These are phyloP conservation scores for Emergomyces pasteurianus DNA, from an alignment of 2,329 filamentous ascomycete species.

Conservation along the genomic window DNA sequence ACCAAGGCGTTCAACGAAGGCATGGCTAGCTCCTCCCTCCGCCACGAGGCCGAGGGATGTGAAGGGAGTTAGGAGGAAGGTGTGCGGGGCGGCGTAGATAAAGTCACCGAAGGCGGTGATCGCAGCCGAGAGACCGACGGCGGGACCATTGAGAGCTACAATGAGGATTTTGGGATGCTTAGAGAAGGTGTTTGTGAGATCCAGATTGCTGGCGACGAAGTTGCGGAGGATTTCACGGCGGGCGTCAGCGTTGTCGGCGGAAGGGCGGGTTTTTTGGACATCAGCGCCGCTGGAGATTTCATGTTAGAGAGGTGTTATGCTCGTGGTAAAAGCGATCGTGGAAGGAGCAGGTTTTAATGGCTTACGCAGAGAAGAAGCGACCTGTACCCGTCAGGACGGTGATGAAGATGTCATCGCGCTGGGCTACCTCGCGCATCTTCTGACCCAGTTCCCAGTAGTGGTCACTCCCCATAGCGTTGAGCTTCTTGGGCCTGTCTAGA, in stretches of 20 bases:
- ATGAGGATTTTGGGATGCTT: slow-evolving; percentile 89
- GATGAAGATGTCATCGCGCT: slow-evolving; percentile 66
- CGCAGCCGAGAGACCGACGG: slow-evolving; percentile 76
- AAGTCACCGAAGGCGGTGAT: slow-evolving; percentile 79
- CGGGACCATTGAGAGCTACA: slow-evolving; percentile 82
- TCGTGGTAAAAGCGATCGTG: neutral
- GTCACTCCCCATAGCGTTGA: slow-evolving; percentile 63
- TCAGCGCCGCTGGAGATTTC: slow-evolving; percentile 57
- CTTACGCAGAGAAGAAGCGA: slow-evolving; percentile 75
- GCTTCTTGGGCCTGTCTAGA: slow-evolving; percentile 72
- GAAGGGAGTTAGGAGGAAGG: slow-evolving; percentile 87
- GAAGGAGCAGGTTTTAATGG: slow-evolving; percentile 1
- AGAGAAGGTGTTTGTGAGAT: slow-evolving; percentile 82
- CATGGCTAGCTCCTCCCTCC: slow-evolving; percentile 70
- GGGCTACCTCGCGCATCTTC: slow-evolving; percentile 64
- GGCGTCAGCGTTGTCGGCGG: slow-evolving; percentile 30
- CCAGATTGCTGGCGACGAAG: slow-evolving; percentile 79
- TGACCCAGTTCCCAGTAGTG: slow-evolving; percentile 69
- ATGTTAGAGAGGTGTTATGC: neutral
- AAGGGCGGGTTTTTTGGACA: slow-evolving; percentile 46
- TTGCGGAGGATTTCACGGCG: slow-evolving; percentile 51
- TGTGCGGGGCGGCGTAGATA: slow-evolving; percentile 69
- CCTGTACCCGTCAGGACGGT: slow-evolving; percentile 78
- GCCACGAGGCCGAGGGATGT: slow-evolving; percentile 78
- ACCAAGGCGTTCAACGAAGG: slow-evolving; percentile 69